Percentiles rank a stretch among this genome's conserved stretches.
phyloP scores from a whole-genome alignment of 2,329 filamentous ascomycete genomes.

The Alternaria ethzedia region DNA sequence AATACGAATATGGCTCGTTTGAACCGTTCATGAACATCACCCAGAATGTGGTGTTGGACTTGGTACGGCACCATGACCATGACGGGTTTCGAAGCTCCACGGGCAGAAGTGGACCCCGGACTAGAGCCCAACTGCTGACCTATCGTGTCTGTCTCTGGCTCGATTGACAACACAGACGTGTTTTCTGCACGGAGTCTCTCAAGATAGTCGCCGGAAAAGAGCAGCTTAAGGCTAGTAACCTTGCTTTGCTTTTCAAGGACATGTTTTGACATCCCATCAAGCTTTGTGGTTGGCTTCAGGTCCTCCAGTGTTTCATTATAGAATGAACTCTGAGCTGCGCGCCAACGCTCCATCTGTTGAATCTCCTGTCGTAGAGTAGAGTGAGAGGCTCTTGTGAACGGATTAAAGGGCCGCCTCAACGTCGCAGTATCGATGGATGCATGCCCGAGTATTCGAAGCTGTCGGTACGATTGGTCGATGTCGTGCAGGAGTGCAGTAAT shows the following conservation, averaged over 20 bases:
- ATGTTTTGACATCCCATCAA: not conserved
- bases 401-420: not conserved
- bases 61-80: not conserved
- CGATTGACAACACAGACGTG: not conserved
- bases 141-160: not conserved
- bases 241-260: not conserved
- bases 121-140: not conserved
- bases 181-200: not conserved
- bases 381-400: not conserved
- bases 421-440: not conserved
- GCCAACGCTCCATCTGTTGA: not conserved
- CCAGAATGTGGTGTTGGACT: not conserved
- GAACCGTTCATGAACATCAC: not conserved
- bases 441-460: not conserved
- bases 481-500: not conserved
- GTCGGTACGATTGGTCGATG: not conserved
- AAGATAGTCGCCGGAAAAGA: not conserved
- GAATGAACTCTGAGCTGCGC: not conserved
- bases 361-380: not conserved
- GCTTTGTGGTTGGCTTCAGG: not conserved
- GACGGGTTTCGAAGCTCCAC: not conserved
- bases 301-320: not conserved
- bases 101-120: accelerated
- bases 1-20: not conserved
- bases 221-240: not conserved